Conservation (phyloP, 331 rosid species). For the Saraca asoca region DNA sequence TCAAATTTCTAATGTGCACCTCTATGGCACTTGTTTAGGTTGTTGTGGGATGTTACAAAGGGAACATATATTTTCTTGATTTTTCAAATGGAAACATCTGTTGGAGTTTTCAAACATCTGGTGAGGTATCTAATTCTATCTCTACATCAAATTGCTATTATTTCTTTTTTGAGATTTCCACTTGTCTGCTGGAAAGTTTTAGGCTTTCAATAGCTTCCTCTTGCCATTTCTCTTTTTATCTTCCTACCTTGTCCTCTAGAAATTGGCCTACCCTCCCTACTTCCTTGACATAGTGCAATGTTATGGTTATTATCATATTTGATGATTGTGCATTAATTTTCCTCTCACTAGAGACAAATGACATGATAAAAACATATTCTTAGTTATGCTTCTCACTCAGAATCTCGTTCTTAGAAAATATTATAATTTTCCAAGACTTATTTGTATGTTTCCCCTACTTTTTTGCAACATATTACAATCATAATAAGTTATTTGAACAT, state of each 20-base stretch:
- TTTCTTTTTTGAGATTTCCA: constrained; percentile 38
- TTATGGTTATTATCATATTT: no score
- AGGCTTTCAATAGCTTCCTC: constrained; percentile 3
- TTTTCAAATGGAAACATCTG: constrained; percentile 60
- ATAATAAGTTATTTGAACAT: background rate
- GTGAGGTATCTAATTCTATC: constrained; percentile 63
- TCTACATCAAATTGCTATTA: constrained; percentile 21
- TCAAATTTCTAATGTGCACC: constrained; percentile 6
- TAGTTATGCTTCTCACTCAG: no score
- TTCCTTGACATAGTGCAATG: no score
- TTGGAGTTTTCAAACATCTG: constrained; percentile 85
- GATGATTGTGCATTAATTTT: no score
- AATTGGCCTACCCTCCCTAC: no score
- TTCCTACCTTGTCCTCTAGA: no score
- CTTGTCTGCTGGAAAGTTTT: constrained; percentile 17
- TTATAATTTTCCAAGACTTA: no score
- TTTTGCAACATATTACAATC: no score
- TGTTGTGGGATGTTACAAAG: constrained; percentile 90
- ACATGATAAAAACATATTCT: no score
- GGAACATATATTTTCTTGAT: constrained; percentile 83
- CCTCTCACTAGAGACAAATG: no score
- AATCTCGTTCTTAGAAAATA: no score
- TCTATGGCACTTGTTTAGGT: constrained; percentile 52
- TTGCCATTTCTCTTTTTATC: background rate
- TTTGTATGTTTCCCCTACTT: no score